phyloP scores from a whole-genome alignment of 305 asterid genomes.

The Fraxinus albicans region DNA sequence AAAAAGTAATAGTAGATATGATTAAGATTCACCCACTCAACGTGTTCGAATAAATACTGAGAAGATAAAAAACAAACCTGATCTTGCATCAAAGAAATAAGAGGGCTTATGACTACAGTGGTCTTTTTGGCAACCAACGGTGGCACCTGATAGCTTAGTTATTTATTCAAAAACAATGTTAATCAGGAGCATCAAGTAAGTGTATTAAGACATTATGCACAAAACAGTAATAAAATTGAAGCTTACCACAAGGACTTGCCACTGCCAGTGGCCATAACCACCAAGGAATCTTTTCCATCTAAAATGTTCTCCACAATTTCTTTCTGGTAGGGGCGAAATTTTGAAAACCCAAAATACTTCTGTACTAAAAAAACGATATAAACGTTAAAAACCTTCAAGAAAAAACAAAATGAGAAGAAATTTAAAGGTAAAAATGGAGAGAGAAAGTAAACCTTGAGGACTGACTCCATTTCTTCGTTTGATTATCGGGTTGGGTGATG shows the following conservation, averaged over 20 bases:
- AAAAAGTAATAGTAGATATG: not conserved
- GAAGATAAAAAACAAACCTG: constrained; percentile 48
- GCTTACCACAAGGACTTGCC: constrained; percentile 89
- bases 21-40: not conserved
- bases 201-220: not conserved
- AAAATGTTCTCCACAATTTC: constrained; percentile 66
- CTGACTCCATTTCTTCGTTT: constrained; percentile 45
- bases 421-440: not conserved
- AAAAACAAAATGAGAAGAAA: constrained; percentile 2
- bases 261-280: constrained; percentile 94
- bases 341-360: constrained; percentile 82
- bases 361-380: constrained; percentile 26
- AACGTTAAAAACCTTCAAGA: not conserved
- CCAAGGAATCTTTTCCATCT: constrained; percentile 73
- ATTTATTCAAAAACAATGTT: constrained; percentile 15
- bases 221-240: constrained; percentile 13
- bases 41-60: not conserved
- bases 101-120: constrained; percentile 87
- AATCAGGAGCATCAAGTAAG: not conserved
- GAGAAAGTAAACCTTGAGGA: constrained; percentile 51
- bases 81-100: constrained; percentile 94
- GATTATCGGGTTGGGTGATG: not conserved
- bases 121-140: constrained; percentile 73
- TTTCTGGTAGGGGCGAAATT: constrained; percentile 86
- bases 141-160: constrained; percentile 85